phyloP scores from a whole-genome alignment of 345 rosid genomes.

The Moringa oleifera region DNA sequence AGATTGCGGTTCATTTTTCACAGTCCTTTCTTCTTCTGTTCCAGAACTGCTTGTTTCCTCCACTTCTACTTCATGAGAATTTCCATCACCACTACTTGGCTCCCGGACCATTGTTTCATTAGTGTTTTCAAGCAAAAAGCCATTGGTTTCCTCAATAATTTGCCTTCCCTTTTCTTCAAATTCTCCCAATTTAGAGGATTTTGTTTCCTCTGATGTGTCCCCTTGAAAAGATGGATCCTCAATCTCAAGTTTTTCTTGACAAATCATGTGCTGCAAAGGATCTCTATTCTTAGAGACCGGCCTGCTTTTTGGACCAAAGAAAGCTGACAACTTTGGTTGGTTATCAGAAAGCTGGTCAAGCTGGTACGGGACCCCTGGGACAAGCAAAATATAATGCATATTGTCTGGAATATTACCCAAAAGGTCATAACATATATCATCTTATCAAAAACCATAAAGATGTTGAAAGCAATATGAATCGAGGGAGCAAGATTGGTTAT shows the following conservation, averaged over 20 bases:
- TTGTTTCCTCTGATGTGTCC: slow-evolving; percentile 26
- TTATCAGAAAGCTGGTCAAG: slow-evolving; percentile 75
- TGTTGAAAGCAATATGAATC: too few relatives aligned
- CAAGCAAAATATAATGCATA: neutral
- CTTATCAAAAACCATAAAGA: too few relatives aligned
- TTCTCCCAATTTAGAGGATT: slow-evolving; percentile 26
- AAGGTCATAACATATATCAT: neutral
- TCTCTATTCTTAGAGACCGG: slow-evolving; percentile 25
- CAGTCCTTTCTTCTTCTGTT: slow-evolving; percentile 27
- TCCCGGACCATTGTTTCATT: slow-evolving; percentile 22
- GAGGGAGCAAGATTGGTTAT: too few relatives aligned
- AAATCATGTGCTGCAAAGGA: slow-evolving; percentile 20
- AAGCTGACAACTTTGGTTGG: slow-evolving; percentile 79
- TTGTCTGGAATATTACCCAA: neutral
- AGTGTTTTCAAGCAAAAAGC: slow-evolving; percentile 18
- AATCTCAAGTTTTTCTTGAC: slow-evolving; percentile 27
- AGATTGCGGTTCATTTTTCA: slow-evolving; percentile 23
- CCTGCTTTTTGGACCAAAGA: slow-evolving; percentile 48
- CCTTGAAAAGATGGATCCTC: slow-evolving; percentile 34
- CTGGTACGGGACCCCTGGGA: slow-evolving; percentile 85
- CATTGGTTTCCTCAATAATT: slow-evolving; percentile 25
- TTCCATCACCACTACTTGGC: slow-evolving; percentile 23
- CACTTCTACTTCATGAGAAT: slow-evolving; percentile 26
- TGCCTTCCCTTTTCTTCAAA: slow-evolving; percentile 19
- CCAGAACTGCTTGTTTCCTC: slow-evolving; percentile 23